Conservation (phyloP, 1,284 basidiomycete species). For the Erythrobasidium hasegawianum region DNA sequence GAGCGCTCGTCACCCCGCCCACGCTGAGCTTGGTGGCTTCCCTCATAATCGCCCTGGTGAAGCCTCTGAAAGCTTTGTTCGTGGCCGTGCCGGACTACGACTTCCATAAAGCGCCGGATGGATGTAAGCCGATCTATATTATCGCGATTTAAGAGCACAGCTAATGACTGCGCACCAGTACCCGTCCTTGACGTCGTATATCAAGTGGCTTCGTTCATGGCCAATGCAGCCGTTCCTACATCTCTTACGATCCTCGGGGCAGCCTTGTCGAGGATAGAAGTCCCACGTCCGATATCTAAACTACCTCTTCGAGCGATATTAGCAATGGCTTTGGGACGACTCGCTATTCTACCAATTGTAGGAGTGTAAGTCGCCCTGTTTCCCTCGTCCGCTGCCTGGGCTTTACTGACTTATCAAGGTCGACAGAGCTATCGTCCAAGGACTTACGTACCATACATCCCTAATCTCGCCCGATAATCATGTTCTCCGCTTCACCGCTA, state of each 20-base stretch:
- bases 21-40: not conserved
- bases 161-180: not conserved
- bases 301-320: slow-evolving; percentile 3
- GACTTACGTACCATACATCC: slow-evolving; percentile 4
- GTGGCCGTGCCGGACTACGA: not conserved
- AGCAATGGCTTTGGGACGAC: not conserved
- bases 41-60: not conserved
- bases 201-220: not conserved
- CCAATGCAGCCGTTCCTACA: not conserved
- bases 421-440: not conserved
- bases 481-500: not conserved
- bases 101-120: not conserved
- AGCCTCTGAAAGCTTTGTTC: not conserved
- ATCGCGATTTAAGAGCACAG: not conserved
- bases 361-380: slow-evolving; percentile 2
- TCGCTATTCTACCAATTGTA: not conserved
- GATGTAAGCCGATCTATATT: not conserved
- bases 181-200: slow-evolving; percentile 6
- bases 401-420: not conserved
- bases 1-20: not conserved
- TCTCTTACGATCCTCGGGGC: slow-evolving; percentile 2
- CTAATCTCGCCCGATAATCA: not conserved
- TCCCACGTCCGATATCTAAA: not conserved
- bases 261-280: not conserved
- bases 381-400: not conserved